Conservation (phyloP, 768 basidiomycete species). For the Coprinopsis strossmayeri region DNA sequence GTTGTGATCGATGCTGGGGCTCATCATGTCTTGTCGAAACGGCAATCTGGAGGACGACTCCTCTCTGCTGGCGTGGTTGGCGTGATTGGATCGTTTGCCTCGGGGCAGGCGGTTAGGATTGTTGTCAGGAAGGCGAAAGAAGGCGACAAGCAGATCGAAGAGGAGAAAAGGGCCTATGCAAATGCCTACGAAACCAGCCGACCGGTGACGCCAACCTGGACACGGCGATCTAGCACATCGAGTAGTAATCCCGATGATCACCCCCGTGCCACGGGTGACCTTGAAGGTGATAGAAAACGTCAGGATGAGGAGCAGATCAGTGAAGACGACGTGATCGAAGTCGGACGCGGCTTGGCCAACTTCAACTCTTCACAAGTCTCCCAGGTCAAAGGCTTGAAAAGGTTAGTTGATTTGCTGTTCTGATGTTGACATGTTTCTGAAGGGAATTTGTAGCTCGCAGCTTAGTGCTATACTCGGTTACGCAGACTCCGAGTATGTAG, state of each 20-base stretch:
- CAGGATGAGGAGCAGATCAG: constrained; percentile 21
- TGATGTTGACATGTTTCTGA: too few species aligned
- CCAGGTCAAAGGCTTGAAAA: constrained; percentile 84
- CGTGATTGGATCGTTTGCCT: constrained; percentile 85
- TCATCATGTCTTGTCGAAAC: constrained; percentile 73
- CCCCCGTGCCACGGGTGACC: not conserved
- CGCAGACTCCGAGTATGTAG: constrained; percentile 94
- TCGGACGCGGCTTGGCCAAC: constrained; percentile 91
- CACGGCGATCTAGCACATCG: not conserved
- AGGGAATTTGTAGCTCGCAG: constrained; percentile 74
- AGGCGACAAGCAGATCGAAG: constrained; percentile 4
- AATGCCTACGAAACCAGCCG: not conserved
- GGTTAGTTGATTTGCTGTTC: too few species aligned
- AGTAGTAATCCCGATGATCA: constrained; percentile 1
- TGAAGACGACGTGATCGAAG: constrained; percentile 72
- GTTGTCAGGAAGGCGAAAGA: constrained; percentile 36
- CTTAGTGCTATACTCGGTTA: constrained; percentile 82
- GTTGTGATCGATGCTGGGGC: constrained; percentile 89
- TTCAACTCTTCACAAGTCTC: constrained; percentile 93
- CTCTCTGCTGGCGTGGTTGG: constrained; percentile 89
- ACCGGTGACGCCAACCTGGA: not conserved
- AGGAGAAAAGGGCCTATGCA: not conserved
- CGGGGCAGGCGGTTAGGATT: constrained; percentile 90
- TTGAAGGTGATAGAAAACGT: not conserved
- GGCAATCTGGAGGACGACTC: constrained; percentile 84